These are phyloP conservation scores for Cornus florida DNA, from an alignment of 148 eudicot species.

Conservation along the genomic window DNA sequence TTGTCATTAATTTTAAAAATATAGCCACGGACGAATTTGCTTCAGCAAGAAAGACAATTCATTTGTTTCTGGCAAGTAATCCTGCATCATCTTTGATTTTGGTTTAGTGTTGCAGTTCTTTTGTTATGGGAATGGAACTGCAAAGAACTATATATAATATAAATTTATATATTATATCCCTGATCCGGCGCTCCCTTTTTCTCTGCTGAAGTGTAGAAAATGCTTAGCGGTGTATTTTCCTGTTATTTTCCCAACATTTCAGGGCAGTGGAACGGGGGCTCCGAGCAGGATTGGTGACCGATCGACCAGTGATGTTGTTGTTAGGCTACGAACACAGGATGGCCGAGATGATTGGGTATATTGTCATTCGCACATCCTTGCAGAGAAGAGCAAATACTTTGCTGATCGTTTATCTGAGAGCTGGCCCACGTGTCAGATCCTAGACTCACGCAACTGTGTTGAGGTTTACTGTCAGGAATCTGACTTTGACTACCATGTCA, in stretches of 20 bases:
- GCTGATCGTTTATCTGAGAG: conserved; percentile 87
- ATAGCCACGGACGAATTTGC: not conserved
- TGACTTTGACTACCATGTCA: conserved; percentile 70
- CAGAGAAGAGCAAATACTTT: conserved; percentile 74
- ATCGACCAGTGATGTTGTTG: conserved; percentile 85
- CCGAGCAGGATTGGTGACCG: conserved; percentile 67
- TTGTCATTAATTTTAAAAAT: not conserved
- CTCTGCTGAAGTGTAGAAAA: not conserved
- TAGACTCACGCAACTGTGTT: conserved; percentile 90
- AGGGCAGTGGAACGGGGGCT: conserved; percentile 40
- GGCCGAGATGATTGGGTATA: conserved; percentile 90
- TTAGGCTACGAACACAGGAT: conserved; percentile 71
- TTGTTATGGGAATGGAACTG: not conserved
- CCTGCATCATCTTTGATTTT: not conserved
- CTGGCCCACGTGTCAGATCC: conserved; percentile 96
- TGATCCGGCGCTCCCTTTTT: not conserved
- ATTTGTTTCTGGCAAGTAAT: not conserved
- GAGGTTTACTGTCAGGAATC: conserved; percentile 76
- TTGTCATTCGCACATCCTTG: conserved; percentile 78
- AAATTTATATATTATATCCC: not conserved
- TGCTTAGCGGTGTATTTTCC: not conserved
- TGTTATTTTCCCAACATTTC: conserved; percentile 13
- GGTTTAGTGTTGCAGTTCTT: not conserved
- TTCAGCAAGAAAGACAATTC: not conserved
- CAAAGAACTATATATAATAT: not conserved